Evolutionary conservation across 805 yeast genomes (phyloP), one percentile per base, ranked within the genome.

Genomic region (Candida succiphila): DNA sequence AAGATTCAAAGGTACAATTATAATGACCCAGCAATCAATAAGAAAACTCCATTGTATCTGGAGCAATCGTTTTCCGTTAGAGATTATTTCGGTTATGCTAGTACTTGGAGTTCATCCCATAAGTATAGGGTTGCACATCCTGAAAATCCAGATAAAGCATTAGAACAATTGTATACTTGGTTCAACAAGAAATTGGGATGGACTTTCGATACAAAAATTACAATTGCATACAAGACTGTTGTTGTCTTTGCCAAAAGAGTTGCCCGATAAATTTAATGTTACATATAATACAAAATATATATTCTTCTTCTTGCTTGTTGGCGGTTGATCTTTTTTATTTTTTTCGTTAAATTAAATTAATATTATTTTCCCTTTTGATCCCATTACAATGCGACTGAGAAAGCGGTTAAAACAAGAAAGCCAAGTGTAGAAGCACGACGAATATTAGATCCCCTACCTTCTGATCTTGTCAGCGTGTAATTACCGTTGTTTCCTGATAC

Each of bases 171-270:
- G 44, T 38, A 35, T 23, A 34, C 41, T 2, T 49, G 45, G 14
- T 30, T 48, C 8, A 28, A 29, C 6, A 32, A 37, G 10, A 48
- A 45, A n/a, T 56, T 69, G 35, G 69, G 69, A 4, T 69, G 82
- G 69, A 51, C 52, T 10, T 62, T 60, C 17, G 58, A 56, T 15
- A 58, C 61, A 1, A 53, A 54, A 20, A 40, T 72, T 16, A 60
- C 59, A 17, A 58, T 69, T n/a, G 63, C 66, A 14, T 75, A 76
- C 72, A 70, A 69, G 16, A 30, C 32, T 14, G 32, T 22, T 14
- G 7, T 22, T 22, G 17, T 20, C 8, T 16, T 30, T 4, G 32
- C 32, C 17, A 30, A 15, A 30, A n/a, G 32, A 8, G 27, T 23
- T 10, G 4, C 13, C 4, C 20, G 31, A 19, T 28, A 16, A 27